Evolutionary conservation across 768 basidiomycete species (phyloP), one percentile per base, ranked within the genome.

Genomic region (Kockovaella imperatae): DNA sequence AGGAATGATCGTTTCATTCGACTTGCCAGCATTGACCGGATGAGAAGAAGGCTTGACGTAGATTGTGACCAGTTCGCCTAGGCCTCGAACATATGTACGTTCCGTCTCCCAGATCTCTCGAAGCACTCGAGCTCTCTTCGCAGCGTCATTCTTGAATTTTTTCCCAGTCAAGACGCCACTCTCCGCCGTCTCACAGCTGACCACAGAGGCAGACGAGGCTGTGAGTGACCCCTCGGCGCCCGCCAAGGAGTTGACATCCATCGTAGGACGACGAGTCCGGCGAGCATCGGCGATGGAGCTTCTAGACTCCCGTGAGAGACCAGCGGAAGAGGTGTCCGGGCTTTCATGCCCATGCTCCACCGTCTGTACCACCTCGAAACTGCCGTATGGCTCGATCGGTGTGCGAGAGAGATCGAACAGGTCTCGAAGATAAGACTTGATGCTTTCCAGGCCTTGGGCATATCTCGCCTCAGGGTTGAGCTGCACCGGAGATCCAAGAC

Each of bases 61-160:
- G 42, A 99, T 93, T 50, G 88, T 86, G 42, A 91, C 82, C 7
- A 99, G 80, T 69, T 95, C 93, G 63, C 87, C 83, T 26, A 99
- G 74, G n/a, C 88, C 86, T 55, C 84, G 84, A 52, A 93, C 87
- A 71, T 99, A 99, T 1, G 90, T 89, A 52, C 85, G 78, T 72
- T 99, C 95, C 35, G 93, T 97, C 89, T 83, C 78, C 41, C 96
- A 79, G 55, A 99, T 95, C 75, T 99, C 95, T 41, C 82, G 79
- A 52, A 96, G 77, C 26, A 97, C 79, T 72, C 81, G 82, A 15
- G 81, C 79, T 34, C 95, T 79, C 72, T 87, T 91, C 10, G 76
- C 74, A 65, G 83, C 83, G 70, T 99, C 90, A 60, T 93, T 84
- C 74, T 93, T 96, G 73, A 81, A 86, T 72, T 87, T 89, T 52